A percentile compares a stretch with the other conserved stretches of the same genome.
These are phyloP conservation scores for Fraxinus excelsior DNA, from an alignment of 257 asterid species.

Conservation along the genomic window DNA sequence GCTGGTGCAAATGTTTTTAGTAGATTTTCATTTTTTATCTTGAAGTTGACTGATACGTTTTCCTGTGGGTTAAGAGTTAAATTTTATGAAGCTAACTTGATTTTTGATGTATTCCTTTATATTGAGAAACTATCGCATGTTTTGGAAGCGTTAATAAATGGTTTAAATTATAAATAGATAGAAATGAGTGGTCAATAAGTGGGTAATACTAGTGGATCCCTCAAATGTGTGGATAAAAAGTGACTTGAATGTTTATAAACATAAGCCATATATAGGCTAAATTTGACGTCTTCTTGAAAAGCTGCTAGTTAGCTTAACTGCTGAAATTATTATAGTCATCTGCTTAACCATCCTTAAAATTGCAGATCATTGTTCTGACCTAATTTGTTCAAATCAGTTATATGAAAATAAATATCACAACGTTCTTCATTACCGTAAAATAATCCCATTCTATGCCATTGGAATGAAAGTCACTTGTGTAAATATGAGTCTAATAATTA, in stretches of 20 bases:
- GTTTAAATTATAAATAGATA: too few relatives aligned
- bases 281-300: conserved; percentile 9
- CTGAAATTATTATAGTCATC: background rate
- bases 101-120: conserved; percentile 1
- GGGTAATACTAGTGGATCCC: too few relatives aligned
- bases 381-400: background rate
- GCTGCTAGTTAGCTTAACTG: background rate
- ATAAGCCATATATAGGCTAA: background rate
- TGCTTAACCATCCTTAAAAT: background rate
- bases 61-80: background rate
- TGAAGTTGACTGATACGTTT: conserved; percentile 1
- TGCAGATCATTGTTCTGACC: background rate
- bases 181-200: too few relatives aligned
- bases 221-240: too few relatives aligned
- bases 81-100: conserved; percentile 13
- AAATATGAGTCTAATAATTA: background rate
- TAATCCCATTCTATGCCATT: too few relatives aligned
- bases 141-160: too few relatives aligned
- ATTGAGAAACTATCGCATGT: background rate
- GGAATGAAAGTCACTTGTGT: too few relatives aligned
- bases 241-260: too few relatives aligned
- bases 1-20: conserved; percentile 7
- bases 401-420: conserved; percentile 2
- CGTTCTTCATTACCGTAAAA: background rate
- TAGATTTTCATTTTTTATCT: background rate